These are phyloP conservation scores for Phellinidium pouzarii DNA, from an alignment of 1,284 basidiomycete species.

Conservation along the genomic window DNA sequence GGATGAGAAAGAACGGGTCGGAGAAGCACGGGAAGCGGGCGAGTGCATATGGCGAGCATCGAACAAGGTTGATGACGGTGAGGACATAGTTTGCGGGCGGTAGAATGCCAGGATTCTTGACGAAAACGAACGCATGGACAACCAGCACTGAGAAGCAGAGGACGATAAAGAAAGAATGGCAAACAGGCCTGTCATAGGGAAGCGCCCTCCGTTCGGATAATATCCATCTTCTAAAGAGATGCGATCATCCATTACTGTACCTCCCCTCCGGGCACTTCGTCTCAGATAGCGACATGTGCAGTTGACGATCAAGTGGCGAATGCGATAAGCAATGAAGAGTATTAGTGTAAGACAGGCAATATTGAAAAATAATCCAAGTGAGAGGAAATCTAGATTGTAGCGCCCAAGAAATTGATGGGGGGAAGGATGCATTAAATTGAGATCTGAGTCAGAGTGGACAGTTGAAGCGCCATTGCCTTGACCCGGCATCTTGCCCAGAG, in stretches of 20 bases:
- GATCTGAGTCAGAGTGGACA: not conserved
- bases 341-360: constrained; percentile 36
- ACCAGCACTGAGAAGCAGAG: constrained; percentile 33
- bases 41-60: constrained; percentile 15
- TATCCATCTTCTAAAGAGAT: constrained; percentile 59
- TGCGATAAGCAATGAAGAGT: constrained; percentile 40
- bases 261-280: constrained; percentile 30
- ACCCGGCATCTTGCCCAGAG: constrained; percentile 37
- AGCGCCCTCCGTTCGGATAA: constrained; percentile 12
- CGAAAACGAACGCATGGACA: constrained; percentile 14
- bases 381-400: constrained; percentile 63
- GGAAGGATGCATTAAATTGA: constrained; percentile 40
- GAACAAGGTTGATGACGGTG: constrained; percentile 8
- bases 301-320: constrained; percentile 47
- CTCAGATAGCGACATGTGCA: constrained; percentile 43
- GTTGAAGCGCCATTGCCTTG: not conserved
- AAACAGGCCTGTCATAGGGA: constrained; percentile 6
- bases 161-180: constrained; percentile 10
- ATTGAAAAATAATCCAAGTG: constrained; percentile 52
- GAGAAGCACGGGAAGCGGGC: constrained; percentile 16
- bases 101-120: constrained; percentile 10
- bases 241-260: constrained; percentile 33
- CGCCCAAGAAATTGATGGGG: constrained; percentile 52
- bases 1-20: constrained; percentile 19
- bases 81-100: constrained; percentile 10